Evolutionary conservation across 805 yeast genomes (phyloP).

Genomic region (Yarrowia sp.): DNA sequence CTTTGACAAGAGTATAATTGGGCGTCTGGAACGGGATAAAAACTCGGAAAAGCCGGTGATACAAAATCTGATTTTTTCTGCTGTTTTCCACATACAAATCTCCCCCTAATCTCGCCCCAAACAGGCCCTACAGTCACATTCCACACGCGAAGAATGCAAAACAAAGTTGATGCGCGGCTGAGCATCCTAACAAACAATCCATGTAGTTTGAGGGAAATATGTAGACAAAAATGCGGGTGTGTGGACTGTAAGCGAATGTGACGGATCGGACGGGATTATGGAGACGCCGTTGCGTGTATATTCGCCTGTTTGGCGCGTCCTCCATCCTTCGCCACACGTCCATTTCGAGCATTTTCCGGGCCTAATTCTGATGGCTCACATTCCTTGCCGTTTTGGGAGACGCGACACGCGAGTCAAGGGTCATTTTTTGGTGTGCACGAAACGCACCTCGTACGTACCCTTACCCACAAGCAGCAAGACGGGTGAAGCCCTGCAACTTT

Average conservation of each 20-base stretch:
- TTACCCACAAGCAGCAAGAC: constrained; percentile 7
- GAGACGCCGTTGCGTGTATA: too few species aligned
- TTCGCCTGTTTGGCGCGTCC: background rate
- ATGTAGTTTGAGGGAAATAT: constrained; percentile 16
- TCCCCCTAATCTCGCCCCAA: too few species aligned
- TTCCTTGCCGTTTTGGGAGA: constrained; percentile 17
- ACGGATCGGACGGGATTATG: too few species aligned
- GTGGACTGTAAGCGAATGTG: background rate
- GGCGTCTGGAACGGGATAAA: too few species aligned
- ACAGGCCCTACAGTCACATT: background rate
- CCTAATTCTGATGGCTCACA: constrained; percentile 18
- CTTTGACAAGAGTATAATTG: too few species aligned
- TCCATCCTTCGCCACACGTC: background rate
- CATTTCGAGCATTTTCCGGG: background rate
- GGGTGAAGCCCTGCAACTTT: background rate
- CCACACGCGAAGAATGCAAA: constrained; percentile 23
- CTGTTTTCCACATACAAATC: background rate
- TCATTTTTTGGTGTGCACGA: too few species aligned
- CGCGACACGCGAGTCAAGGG: constrained; percentile 24
- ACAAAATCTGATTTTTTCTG: background rate
- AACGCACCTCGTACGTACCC: too few species aligned
- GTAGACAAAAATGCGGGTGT: background rate
- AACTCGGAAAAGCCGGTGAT: background rate
- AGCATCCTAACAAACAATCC: constrained; percentile 15
- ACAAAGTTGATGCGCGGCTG: constrained; percentile 24